phyloP scores from a whole-genome alignment of 2,329 filamentous ascomycete species.

The Ophiosphaerella korrae region DNA sequence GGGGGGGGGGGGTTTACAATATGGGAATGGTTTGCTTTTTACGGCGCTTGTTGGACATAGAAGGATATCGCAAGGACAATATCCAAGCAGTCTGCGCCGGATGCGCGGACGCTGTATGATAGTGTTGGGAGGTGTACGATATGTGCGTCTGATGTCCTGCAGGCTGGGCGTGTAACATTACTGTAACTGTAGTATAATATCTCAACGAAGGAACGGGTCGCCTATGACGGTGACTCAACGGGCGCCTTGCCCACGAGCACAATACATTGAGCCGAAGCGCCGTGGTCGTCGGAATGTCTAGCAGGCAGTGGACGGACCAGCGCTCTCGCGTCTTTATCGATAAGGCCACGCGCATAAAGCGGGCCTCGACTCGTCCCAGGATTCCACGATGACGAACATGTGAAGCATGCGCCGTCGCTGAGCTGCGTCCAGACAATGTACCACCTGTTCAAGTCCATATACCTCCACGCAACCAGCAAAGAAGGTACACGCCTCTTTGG shows the following conservation, averaged over 20 bases:
- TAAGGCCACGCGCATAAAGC: not conserved
- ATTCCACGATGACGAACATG: conserved; percentile 17
- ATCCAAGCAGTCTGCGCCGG: not conserved
- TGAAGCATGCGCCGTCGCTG: conserved; percentile 19
- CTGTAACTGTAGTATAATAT: conserved; percentile 10
- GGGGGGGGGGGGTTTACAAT: not conserved
- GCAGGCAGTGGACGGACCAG: too few relatives aligned
- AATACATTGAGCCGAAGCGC: too few relatives aligned
- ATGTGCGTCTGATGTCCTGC: conserved; percentile 1
- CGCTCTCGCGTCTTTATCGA: not conserved
- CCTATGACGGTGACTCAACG: not conserved
- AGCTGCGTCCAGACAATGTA: conserved; percentile 67
- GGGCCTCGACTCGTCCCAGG: not conserved
- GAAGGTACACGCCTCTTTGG: conserved; percentile 65
- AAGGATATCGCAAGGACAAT: conserved; percentile 1
- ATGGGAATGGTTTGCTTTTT: not conserved
- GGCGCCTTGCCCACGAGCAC: not conserved
- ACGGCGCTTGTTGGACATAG: not conserved
- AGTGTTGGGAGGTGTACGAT: conserved; percentile 2
- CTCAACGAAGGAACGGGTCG: not conserved
- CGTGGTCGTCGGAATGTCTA: too few relatives aligned
- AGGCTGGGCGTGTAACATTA: conserved; percentile 1
- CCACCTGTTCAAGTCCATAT: conserved; percentile 92
- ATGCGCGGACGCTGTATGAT: conserved; percentile 1
- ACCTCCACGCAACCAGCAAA: conserved; percentile 94